A percentile compares a stretch with the other conserved stretches of the same genome.
These are phyloP conservation scores for Phlebopus sp. DNA, from an alignment of 1,284 basidiomycete genomes.

Conservation along the genomic window DNA sequence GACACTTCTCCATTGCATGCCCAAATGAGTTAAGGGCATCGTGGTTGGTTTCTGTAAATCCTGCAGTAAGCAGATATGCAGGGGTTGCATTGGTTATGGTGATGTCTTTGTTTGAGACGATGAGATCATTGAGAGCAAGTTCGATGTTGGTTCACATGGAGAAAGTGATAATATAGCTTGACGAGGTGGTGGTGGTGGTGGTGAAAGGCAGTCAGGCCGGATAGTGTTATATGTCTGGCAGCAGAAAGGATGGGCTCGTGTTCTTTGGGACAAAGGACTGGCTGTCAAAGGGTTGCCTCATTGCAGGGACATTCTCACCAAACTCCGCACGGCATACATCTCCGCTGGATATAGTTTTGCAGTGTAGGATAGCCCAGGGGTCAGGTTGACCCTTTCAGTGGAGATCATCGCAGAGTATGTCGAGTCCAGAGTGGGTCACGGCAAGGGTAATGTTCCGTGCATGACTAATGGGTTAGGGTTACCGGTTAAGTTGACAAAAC, in stretches of 20 bases:
- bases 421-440: no score
- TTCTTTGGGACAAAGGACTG: slow-evolving; percentile 7
- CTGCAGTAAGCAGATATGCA: slow-evolving; percentile 11
- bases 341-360: no score
- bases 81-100: slow-evolving; percentile 10
- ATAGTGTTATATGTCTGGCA: slow-evolving; percentile 6
- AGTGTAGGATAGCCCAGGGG: no score
- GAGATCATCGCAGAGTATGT: no score
- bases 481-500: no score
- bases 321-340: slow-evolving; percentile 7
- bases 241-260: not conserved
- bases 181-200: not conserved
- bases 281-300: not conserved
- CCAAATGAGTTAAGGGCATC: slow-evolving; percentile 15
- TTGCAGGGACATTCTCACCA: not conserved
- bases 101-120: slow-evolving; percentile 5
- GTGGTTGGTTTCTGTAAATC: slow-evolving; percentile 3
- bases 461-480: no score
- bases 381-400: no score
- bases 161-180: not conserved
- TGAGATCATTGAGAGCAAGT: slow-evolving; percentile 9
- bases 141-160: slow-evolving; percentile 18
- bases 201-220: no score
- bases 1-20: slow-evolving; percentile 11
- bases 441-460: no score